phyloP scores from a whole-genome alignment of 192 early-diverging fungal genomes.

The Coemansia sp. region DNA sequence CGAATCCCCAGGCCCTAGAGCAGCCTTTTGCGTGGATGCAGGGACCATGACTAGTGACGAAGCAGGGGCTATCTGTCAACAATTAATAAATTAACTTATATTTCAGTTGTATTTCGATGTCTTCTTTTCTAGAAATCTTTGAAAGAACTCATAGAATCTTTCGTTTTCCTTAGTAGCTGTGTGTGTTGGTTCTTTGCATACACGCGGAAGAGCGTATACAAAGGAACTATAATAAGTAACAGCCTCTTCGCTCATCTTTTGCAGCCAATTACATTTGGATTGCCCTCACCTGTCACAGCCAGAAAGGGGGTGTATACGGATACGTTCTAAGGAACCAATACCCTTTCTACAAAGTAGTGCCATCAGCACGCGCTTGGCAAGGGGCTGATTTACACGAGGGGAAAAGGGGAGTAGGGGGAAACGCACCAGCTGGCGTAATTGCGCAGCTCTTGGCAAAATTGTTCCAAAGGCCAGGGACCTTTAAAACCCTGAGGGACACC shows the following conservation, averaged over 20 bases:
- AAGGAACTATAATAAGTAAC: neutral
- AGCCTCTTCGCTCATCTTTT: neutral
- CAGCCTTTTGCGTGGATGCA: too few relatives aligned
- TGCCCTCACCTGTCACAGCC: neutral
- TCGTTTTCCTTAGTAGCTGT: neutral
- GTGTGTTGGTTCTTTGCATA: neutral
- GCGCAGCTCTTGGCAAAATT: neutral
- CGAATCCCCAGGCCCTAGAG: too few relatives aligned
- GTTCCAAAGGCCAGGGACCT: neutral
- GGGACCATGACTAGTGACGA: too few relatives aligned
- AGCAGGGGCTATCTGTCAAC: too few relatives aligned
- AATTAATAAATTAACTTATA: too few relatives aligned
- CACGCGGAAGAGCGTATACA: too few relatives aligned
- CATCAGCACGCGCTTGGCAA: neutral
- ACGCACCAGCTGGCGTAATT: neutral
- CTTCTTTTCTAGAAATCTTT: neutral
- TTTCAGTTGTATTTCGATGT: too few relatives aligned
- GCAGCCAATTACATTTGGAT: neutral
- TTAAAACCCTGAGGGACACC: neutral
- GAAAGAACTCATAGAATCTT: neutral
- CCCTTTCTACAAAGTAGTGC: neutral
- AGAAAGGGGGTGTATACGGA: neutral
- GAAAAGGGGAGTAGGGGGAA: neutral
- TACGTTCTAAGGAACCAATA: neutral
- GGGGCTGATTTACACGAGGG: neutral